Base-by-base conservation (phyloP, 2,329 filamentous ascomycete genomes). In the Spiromastix sp. region DNA sequence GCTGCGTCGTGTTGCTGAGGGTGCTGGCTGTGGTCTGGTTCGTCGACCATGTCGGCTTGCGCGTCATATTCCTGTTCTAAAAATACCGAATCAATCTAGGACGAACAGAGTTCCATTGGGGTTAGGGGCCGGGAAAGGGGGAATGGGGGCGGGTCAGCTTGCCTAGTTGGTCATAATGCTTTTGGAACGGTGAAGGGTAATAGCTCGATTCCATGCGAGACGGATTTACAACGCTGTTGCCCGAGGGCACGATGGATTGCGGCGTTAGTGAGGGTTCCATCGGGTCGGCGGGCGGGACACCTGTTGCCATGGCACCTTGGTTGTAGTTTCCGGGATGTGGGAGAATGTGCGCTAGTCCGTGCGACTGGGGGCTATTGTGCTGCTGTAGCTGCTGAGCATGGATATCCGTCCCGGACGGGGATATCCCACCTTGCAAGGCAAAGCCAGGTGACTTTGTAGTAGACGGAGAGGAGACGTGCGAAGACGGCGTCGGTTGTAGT, bases 1-100 rank as follows among this genome's bases (percentile, higher is more conserved):
- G 7, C 7, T 7, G 21, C 7, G n/a, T 7, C 7, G 21, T 7
- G 7, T 24, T 20, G 35, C 13, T 19, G 13, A 13, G 19, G 20
- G 8, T 10, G 21, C 9, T 13, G 12, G 20, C 75, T 73, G 53
- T 83, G 89, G 49, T 83, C 79, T 47, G 78, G 67, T 42, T 93
- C 84, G 52, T 95, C 87, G 59, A 93, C 77, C 71, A 93, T 83
- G 51, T 89, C 85, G 58, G 75, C 76, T 64, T 85, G 83, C 37
- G 85, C 81, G 59, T 95, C 87, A 65, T 95, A 96, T 68, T 96
- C 89, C 72, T 93, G 86, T 68, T 96, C 89, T 95, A 68, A 69
- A 71, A 53, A 67, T 63, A 77, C 60, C 64, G 57, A 70, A 73
- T 82, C 67, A 80, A 71, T 66, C 70, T 77, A 76, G 71, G 70